Percentiles rank a stretch among this genome's conserved stretches.
These are phyloP conservation scores for Diaporthe ilicicola DNA, from an alignment of 2,329 filamentous ascomycete species.

Conservation along the genomic window DNA sequence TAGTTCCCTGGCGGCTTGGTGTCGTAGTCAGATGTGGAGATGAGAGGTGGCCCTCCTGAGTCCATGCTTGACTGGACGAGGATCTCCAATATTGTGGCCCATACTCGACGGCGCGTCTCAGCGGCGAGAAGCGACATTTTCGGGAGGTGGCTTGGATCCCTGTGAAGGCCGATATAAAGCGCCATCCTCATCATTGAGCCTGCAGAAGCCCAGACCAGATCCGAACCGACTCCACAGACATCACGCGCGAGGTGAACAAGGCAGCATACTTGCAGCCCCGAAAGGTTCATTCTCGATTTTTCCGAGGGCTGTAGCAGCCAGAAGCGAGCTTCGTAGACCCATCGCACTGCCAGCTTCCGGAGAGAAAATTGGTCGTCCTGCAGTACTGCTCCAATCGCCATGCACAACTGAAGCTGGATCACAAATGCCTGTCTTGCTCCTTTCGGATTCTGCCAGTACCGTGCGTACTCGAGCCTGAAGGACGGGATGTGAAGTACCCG, in stretches of 20 bases:
- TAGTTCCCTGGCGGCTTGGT: constrained; percentile 58
- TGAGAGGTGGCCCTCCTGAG: constrained; percentile 55
- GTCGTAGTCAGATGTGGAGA: constrained; percentile 56
- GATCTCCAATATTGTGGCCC: constrained; percentile 62
- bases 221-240: constrained; percentile 47
- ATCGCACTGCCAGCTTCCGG: constrained; percentile 58
- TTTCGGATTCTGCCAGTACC: constrained; percentile 56
- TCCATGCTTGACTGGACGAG: constrained; percentile 53
- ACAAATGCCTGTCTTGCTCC: constrained; percentile 59
- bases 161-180: constrained; percentile 59
- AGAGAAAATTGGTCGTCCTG: constrained; percentile 61
- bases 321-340: constrained; percentile 65
- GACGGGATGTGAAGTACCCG: constrained; percentile 61
- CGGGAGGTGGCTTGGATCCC: constrained; percentile 53
- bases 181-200: constrained; percentile 55
- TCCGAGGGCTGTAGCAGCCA: constrained; percentile 63
- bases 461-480: constrained; percentile 56
- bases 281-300: constrained; percentile 59
- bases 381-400: constrained; percentile 63
- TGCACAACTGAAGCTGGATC: constrained; percentile 64
- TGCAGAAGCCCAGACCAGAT: constrained; percentile 57
- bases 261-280: constrained; percentile 58
- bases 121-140: constrained; percentile 44
- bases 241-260: constrained; percentile 55
- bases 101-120: constrained; percentile 60